Evolutionary conservation across 805 yeast genomes (phyloP).

Genomic region (Pichia ethanolica): DNA sequence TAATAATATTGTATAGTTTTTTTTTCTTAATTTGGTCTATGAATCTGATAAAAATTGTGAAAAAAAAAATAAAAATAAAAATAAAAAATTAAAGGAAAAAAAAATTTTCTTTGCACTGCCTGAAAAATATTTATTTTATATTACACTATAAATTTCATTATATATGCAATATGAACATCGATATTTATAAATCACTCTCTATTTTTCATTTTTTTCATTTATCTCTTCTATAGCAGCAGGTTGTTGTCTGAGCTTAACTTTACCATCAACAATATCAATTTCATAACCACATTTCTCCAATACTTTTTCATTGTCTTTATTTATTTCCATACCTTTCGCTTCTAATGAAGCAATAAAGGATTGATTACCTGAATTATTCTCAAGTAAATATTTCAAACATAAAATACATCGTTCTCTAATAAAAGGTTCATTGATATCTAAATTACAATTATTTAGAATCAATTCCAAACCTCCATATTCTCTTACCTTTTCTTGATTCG

Average conservation of each 20-base stretch:
- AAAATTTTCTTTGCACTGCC: too few species aligned
- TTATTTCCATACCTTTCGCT: conserved; percentile 58
- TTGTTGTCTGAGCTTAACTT: conserved; percentile 42
- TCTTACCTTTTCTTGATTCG: conserved; percentile 62
- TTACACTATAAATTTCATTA: too few species aligned
- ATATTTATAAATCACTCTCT: neutral
- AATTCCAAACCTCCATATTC: conserved; percentile 61
- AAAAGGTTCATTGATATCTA: conserved; percentile 85
- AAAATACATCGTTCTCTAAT: conserved; percentile 79
- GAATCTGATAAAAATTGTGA: too few species aligned
- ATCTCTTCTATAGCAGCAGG: neutral
- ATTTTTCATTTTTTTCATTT: neutral
- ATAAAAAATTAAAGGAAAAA: too few species aligned
- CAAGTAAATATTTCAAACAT: conserved; percentile 63
- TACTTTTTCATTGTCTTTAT: conserved; percentile 39
- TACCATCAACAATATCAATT: conserved; percentile 65
- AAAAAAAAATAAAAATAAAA: too few species aligned
- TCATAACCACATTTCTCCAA: conserved; percentile 67
- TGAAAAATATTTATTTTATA: too few species aligned
- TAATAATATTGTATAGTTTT: too few species aligned
- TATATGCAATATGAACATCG: too few species aligned
- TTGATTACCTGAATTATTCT: conserved; percentile 64
- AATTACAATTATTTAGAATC: conserved; percentile 70
- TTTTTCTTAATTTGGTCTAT: too few species aligned
- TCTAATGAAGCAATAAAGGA: conserved; percentile 68